phyloP scores from a whole-genome alignment of 2,329 filamentous ascomycete species.

The Sphaerulina vaccinii region DNA sequence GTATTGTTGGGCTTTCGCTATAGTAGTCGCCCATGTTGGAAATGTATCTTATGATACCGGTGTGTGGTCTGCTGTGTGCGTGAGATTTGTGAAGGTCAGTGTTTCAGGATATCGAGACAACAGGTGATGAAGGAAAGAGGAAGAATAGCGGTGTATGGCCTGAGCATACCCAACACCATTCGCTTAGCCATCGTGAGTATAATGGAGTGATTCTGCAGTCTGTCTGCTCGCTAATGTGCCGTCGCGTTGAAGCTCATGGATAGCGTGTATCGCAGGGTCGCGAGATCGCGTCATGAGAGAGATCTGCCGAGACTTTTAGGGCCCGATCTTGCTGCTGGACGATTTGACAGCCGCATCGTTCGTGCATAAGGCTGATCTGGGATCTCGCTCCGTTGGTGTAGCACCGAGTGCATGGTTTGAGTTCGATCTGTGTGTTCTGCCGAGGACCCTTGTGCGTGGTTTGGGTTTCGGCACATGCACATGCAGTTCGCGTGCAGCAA shows the following conservation, averaged over 20 bases:
- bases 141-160: not conserved
- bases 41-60: not conserved
- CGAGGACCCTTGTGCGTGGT: not conserved
- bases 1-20: not conserved
- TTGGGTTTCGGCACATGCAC: not conserved
- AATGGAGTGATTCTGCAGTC: slow-evolving; percentile 1
- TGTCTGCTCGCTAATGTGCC: not conserved
- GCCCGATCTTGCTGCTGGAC: not conserved
- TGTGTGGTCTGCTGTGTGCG: no score
- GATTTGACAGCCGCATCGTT: not conserved
- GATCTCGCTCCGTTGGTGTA: not conserved
- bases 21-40: not conserved
- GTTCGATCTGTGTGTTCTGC: not conserved
- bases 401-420: not conserved
- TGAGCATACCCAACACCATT: not conserved
- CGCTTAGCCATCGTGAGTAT: not conserved
- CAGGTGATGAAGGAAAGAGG: not conserved
- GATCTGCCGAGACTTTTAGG: not conserved
- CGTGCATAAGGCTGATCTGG: not conserved
- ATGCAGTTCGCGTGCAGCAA: slow-evolving; percentile 7
- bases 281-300: not conserved
- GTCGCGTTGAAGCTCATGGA: not conserved
- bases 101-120: no score
- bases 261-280: slow-evolving; percentile 5
- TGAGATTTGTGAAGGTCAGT: no score